Evolutionary conservation across 208 protist species (phyloP).

Genomic region (Kentomonas sorsogonicus): DNA sequence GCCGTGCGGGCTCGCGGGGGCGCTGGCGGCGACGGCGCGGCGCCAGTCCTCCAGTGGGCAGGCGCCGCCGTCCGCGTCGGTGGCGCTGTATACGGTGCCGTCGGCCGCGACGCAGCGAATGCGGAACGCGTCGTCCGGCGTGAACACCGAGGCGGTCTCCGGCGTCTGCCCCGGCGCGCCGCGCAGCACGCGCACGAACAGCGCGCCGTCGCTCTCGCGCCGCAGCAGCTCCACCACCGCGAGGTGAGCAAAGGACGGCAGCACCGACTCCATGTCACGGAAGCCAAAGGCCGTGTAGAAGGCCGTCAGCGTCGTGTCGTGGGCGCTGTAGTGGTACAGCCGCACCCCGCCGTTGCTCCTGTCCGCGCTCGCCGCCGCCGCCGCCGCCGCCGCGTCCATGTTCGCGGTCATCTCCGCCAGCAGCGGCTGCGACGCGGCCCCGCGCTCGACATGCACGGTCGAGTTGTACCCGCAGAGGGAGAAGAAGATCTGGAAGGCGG

Average conservation of each 20-base stretch:
- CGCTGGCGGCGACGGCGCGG: conserved; percentile 40
- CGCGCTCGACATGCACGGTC: too few relatives aligned
- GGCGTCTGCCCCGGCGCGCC: conserved; percentile 43
- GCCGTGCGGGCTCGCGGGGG: conserved; percentile 34
- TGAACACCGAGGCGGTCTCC: conserved; percentile 21
- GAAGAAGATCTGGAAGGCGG: too few relatives aligned
- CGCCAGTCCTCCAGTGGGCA: conserved; percentile 45
- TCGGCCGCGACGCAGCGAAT: conserved; percentile 29
- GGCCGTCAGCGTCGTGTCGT: conserved; percentile 62
- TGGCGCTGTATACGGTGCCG: conserved; percentile 18
- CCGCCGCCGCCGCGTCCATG: too few relatives aligned
- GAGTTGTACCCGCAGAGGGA: conserved; percentile 23
- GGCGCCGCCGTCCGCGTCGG: conserved; percentile 1
- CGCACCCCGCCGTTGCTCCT: conserved; percentile 21
- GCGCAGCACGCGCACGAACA: conserved; percentile 43
- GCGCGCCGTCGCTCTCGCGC: neutral
- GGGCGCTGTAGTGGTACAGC: conserved; percentile 67
- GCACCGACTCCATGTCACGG: conserved; percentile 25
- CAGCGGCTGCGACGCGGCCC: too few relatives aligned
- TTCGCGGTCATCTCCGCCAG: too few relatives aligned
- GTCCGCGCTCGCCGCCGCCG: too few relatives aligned
- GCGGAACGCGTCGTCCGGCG: conserved; percentile 19
- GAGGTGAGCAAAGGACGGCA: conserved; percentile 52
- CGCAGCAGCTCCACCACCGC: conserved; percentile 55
- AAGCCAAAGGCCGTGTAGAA: conserved; percentile 40